phyloP scores from a whole-genome alignment of 768 basidiomycete genomes.

The Lentinula sp. region DNA sequence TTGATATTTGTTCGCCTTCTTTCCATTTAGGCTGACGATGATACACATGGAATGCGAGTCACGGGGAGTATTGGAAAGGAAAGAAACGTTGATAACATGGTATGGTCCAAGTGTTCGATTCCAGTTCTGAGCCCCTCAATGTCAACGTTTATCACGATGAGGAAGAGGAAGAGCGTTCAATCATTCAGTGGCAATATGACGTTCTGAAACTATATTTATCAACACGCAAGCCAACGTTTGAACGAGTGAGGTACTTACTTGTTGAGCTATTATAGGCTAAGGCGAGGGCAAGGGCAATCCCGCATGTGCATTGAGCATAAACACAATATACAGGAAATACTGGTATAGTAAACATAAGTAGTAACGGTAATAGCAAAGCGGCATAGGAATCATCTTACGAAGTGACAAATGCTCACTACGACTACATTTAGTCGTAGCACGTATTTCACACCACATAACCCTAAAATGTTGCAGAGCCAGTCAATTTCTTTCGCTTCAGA shows the following conservation, averaged over 20 bases:
- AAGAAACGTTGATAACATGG: no score
- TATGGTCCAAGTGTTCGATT: no score
- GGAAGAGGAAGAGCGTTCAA: neutral
- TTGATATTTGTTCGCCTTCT: neutral
- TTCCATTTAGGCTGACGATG: neutral
- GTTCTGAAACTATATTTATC: neutral
- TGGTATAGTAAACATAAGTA: no score
- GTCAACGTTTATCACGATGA: neutral
- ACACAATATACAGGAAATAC: neutral
- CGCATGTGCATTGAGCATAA: neutral
- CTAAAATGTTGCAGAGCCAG: neutral
- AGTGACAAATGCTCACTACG: neutral
- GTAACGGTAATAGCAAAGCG: no score
- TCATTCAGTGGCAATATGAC: neutral
- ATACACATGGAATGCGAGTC: conserved; percentile 1
- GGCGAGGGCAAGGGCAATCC: neutral
- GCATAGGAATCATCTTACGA: no score
- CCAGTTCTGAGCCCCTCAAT: neutral
- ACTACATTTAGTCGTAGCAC: neutral
- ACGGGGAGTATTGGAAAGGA: neutral
- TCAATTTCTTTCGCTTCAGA: neutral
- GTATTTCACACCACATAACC: neutral
- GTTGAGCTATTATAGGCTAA: no score
- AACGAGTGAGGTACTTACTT: neutral
- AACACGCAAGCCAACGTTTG: neutral